Evolutionary conservation across 495 filamentous ascomycete genomes (phyloP).

Genomic region (Niebla homalea): DNA sequence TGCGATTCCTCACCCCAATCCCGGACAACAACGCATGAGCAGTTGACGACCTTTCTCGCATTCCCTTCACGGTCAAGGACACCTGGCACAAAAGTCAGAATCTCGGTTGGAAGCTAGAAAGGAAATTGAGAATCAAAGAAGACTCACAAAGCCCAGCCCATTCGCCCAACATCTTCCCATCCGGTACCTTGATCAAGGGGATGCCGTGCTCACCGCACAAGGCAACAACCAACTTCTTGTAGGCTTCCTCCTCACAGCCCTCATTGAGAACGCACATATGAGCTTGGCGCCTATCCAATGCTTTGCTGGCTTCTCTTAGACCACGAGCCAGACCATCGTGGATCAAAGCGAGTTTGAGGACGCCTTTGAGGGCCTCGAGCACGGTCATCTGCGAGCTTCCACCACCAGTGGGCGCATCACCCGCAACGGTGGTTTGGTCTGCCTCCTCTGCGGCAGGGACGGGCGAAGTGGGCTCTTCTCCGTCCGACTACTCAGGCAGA

Average conservation of each 20-base stretch:
- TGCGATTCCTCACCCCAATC: conserved; percentile 99
- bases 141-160: conserved; percentile 98
- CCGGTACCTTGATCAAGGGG: conserved; percentile 97
- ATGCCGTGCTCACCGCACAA: conserved; percentile 99
- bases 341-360: conserved; percentile 95
- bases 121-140: conserved; percentile 1
- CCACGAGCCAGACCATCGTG: conserved; percentile 98
- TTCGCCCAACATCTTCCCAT: conserved; percentile 98
- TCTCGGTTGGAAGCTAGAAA: neutral
- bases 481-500: conserved; percentile 46
- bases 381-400: conserved; percentile 90
- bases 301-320: conserved; percentile 94
- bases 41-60: conserved; percentile 99
- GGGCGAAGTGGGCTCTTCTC: conserved; percentile 73
- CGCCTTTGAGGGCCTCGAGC: conserved; percentile 85
- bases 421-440: conserved; percentile 79
- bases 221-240: conserved; percentile 99
- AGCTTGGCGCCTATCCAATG: conserved; percentile 90
- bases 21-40: conserved; percentile 97
- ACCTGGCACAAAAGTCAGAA: conserved; percentile 37
- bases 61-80: conserved; percentile 98
- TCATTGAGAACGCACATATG: conserved; percentile 99
- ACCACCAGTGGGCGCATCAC: conserved; percentile 65
- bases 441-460: conserved; percentile 44
- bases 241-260: conserved; percentile 97